Conservation (phyloP, 176 grass and related monocot species). For the Themeda triandra region DNA sequence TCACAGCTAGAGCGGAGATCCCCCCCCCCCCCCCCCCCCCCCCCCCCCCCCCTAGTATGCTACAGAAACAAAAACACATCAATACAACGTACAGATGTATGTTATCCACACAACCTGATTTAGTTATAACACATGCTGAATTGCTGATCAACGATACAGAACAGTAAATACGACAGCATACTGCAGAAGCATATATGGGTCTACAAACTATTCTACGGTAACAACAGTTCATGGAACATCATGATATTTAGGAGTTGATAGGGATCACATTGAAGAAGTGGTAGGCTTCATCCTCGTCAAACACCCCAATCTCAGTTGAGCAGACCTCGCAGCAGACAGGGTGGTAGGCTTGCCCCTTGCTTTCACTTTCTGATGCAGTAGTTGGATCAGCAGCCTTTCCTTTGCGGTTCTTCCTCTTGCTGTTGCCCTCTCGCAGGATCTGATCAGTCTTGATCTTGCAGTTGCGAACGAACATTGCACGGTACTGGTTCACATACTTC, state of each 20-base stretch:
- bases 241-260: conserved; percentile 53
- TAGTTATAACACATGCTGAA: not conserved
- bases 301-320: conserved; percentile 85
- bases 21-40: too few relatives aligned
- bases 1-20: not conserved
- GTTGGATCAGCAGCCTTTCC: conserved; percentile 29
- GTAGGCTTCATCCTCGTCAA: conserved; percentile 86
- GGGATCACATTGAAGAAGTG: conserved; percentile 98
- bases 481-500: conserved; percentile 84
- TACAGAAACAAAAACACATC: not conserved
- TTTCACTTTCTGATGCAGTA: conserved; percentile 22
- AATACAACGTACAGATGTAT: not conserved
- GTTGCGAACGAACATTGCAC: conserved; percentile 85
- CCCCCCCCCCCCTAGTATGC: too few relatives aligned
- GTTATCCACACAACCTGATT: not conserved
- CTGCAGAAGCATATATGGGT: not conserved
- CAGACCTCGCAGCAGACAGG: conserved; percentile 85
- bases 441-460: conserved; percentile 80
- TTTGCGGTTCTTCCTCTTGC: conserved; percentile 46
- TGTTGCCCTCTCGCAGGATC: conserved; percentile 63
- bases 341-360: conserved; percentile 38
- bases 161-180: not conserved
- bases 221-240: not conserved
- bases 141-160: not conserved
- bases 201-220: not conserved